These are phyloP conservation scores for Zoysia pacifica DNA, from an alignment of 176 grass and related monocot species.

Conservation along the genomic window DNA sequence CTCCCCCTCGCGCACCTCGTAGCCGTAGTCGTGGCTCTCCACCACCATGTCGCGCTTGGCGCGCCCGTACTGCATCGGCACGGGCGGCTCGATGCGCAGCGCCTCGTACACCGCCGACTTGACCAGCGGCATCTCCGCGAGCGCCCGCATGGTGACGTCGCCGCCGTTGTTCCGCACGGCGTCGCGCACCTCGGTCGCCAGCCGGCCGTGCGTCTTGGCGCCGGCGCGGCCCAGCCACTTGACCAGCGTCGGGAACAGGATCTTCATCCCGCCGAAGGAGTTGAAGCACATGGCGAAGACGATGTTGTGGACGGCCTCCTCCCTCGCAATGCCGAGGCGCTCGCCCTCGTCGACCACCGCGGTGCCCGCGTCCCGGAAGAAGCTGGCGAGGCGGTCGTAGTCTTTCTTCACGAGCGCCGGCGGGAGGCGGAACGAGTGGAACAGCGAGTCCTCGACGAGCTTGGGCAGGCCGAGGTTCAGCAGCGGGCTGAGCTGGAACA, in stretches of 20 bases:
- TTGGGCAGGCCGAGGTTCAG: constrained; percentile 78
- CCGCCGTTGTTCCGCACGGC: constrained; percentile 62
- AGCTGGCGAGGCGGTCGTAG: constrained; percentile 78
- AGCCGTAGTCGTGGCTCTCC: constrained; percentile 88
- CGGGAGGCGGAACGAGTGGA: constrained; percentile 87
- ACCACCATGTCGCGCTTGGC: constrained; percentile 93
- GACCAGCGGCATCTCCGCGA: constrained; percentile 86
- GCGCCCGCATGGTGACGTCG: constrained; percentile 62
- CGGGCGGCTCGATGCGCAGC: constrained; percentile 89
- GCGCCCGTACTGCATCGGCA: constrained; percentile 87
- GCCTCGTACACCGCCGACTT: constrained; percentile 94
- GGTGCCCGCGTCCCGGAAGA: constrained; percentile 67
- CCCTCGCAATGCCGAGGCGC: constrained; percentile 64
- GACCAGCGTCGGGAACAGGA: constrained; percentile 70
- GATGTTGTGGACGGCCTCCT: constrained; percentile 92
- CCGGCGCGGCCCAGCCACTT: constrained; percentile 93
- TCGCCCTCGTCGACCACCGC: constrained; percentile 72
- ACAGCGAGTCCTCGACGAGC: constrained; percentile 71
- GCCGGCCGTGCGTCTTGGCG: constrained; percentile 55
- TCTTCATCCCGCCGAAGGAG: constrained; percentile 85
- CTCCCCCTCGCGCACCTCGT: constrained; percentile 88
- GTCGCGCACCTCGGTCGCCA: constrained; percentile 76
- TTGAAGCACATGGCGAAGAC: constrained; percentile 99
- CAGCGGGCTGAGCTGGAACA: constrained; percentile 83
- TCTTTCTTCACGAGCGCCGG: constrained; percentile 69